Evolutionary conservation across 768 basidiomycete genomes (phyloP).

Genomic region (Leccinum longicurvipes): DNA sequence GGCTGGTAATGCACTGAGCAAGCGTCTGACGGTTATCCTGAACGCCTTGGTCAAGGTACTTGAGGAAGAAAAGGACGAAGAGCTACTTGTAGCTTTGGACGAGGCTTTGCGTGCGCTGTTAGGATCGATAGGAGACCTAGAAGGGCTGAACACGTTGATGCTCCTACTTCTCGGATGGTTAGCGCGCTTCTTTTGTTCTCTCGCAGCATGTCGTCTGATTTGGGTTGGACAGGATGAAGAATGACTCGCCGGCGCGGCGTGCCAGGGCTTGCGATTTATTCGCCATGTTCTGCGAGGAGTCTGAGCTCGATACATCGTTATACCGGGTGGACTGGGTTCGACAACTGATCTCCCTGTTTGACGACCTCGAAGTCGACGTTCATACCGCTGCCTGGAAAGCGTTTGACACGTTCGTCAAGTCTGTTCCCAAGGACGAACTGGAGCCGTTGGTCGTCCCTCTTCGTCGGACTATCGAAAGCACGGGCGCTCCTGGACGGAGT

Average conservation of each 20-base stretch:
- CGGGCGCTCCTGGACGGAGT: conserved; percentile 68
- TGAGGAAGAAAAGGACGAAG: conserved; percentile 69
- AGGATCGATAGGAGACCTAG: conserved; percentile 74
- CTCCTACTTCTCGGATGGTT: conserved; percentile 86
- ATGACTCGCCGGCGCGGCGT: conserved; percentile 64
- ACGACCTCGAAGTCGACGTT: conserved; percentile 71
- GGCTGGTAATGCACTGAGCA: conserved; percentile 86
- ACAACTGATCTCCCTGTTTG: conserved; percentile 77
- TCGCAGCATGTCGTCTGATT: background rate
- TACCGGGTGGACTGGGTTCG: conserved; percentile 96
- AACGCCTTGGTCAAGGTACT: conserved; percentile 73
- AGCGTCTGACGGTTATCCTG: conserved; percentile 75
- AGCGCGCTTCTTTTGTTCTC: conserved; percentile 22
- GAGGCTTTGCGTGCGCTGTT: conserved; percentile 76
- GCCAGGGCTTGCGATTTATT: conserved; percentile 79
- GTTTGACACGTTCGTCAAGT: conserved; percentile 85
- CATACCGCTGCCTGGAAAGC: conserved; percentile 81
- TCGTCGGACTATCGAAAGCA: conserved; percentile 81
- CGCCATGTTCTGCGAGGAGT: conserved; percentile 77
- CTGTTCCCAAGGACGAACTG: conserved; percentile 87
- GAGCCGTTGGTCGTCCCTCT: conserved; percentile 89
- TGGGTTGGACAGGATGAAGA: conserved; percentile 63
- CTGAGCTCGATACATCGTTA: conserved; percentile 74
- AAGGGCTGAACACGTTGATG: conserved; percentile 90
- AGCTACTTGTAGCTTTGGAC: conserved; percentile 64